A percentile compares a stretch with the other conserved stretches of the same genome.
Conservation (phyloP, 1,139 yeast genomes). For the Blastobotrys petasosporus region DNA sequence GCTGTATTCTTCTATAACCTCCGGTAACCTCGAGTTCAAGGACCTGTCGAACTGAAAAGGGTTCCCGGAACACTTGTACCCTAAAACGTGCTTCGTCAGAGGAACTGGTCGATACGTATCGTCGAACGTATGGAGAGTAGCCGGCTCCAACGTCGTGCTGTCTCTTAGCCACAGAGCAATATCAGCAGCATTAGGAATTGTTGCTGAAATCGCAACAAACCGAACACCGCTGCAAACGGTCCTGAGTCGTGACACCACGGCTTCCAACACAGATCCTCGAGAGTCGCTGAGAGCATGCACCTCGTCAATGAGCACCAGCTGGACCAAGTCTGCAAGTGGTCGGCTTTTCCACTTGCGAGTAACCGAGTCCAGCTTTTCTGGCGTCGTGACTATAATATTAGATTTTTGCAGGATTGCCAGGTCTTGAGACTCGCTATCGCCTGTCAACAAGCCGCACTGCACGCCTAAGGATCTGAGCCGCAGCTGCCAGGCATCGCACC, state of each 20-base stretch:
- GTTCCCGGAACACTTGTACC: constrained; percentile 57
- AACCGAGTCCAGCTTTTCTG: constrained; percentile 7
- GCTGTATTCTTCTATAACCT: background rate
- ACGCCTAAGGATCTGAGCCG: background rate
- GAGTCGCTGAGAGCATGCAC: constrained; percentile 2
- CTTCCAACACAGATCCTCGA: constrained; percentile 7
- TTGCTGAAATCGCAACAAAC: constrained; percentile 6
- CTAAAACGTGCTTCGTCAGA: constrained; percentile 76
- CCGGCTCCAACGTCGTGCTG: constrained; percentile 78
- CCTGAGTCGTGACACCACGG: constrained; percentile 5
- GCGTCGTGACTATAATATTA: constrained; percentile 3
- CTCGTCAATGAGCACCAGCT: constrained; percentile 6
- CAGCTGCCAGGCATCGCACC: constrained; percentile 3
- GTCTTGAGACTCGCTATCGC: constrained; percentile 2
- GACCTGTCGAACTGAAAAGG: constrained; percentile 7
- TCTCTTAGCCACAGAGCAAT: constrained; percentile 4
- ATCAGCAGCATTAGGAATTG: constrained; percentile 5
- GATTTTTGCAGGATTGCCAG: background rate
- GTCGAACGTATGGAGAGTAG: constrained; percentile 47
- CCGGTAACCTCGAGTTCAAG: background rate
- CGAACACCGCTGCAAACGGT: constrained; percentile 1
- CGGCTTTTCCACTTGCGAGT: constrained; percentile 5
- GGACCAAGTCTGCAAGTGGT: constrained; percentile 1
- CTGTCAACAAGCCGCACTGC: constrained; percentile 4
- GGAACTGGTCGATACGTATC: constrained; percentile 94